Base-by-base conservation (phyloP, 345 rosid species). In the Salix dunnii region DNA sequence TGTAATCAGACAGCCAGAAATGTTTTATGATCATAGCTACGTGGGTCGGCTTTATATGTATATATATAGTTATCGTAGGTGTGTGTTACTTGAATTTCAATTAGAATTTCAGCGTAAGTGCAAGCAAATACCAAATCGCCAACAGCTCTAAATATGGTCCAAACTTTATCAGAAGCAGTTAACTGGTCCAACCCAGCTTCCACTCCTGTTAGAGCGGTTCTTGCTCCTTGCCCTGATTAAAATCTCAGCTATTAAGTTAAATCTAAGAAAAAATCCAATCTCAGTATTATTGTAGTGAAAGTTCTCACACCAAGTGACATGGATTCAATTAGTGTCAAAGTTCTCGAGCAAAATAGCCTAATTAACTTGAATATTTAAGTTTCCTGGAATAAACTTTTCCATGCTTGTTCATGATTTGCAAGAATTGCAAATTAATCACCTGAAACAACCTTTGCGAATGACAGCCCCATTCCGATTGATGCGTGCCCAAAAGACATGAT, bases 91-190 rank as follows among this genome's bases (percentile, higher is more conserved):
- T 76, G 79, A 17, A 76, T 76, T 68, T 76, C 79, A 40, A 76
- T 69, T 9, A 76, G 27, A 31, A 76, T 48, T 12, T n/a, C 21
- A 43, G 79, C 64, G 43, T 69, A 76, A 8, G 74, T 46, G 68
- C 73, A 76, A 25, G 79, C 73, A 10, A 76, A 68, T 6, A 46
- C 79, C 68, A 76, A 60, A 42, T 76, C 79, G n/a, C 74, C 79
- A 28, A 69, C 14, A 18, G 79, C 79, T 58, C 68, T 55, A 40
- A 68, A 69, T 74, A 76, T 76, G 12, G 73, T 25, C 79, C 79
- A 68, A 21, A 76, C 40, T 58, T 76, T 69, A 62, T 62, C 68
- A 23, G 40, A 58, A 25, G 16, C 18, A 28, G 60, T 74, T 27
- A 74, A 62, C 42, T 38, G 10, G 14, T 40, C 68, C 79, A 67